Percentiles rank a stretch among this genome's conserved stretches.
These are phyloP conservation scores for Ophiostoma ips DNA, from an alignment of 2,329 filamentous ascomycete genomes.

Conservation along the genomic window DNA sequence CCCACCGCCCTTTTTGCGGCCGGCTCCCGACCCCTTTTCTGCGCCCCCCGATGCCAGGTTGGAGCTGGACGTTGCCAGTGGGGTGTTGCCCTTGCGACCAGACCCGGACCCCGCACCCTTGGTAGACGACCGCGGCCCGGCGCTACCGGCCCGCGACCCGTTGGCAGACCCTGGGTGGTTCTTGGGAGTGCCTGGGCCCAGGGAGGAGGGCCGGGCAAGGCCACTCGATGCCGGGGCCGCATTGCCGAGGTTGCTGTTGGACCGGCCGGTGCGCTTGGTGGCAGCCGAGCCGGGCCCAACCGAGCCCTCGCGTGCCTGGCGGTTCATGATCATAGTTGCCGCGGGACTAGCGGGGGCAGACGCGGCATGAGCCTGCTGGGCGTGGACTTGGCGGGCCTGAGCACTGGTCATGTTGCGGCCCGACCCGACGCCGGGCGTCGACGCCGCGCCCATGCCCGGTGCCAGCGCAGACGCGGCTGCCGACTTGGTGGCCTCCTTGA, in stretches of 20 bases:
- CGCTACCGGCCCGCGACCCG: constrained; percentile 36
- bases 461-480: neutral
- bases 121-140: constrained; percentile 39
- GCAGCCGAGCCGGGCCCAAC: constrained; percentile 36
- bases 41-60: constrained; percentile 15
- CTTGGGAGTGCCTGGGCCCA: constrained; percentile 50
- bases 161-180: constrained; percentile 19
- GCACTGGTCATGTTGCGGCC: constrained; percentile 9
- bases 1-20: constrained; percentile 35
- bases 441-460: neutral
- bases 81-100: constrained; percentile 34
- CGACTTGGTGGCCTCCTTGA: constrained; percentile 5
- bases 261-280: constrained; percentile 39
- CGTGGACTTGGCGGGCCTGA: constrained; percentile 36
- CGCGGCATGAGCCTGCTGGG: constrained; percentile 34
- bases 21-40: constrained; percentile 17
- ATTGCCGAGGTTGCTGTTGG: constrained; percentile 32
- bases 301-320: constrained; percentile 43
- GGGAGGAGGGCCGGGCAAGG: constrained; percentile 47
- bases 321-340: constrained; percentile 43
- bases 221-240: constrained; percentile 39
- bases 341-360: constrained; percentile 48
- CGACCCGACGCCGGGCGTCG: neutral
- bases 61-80: constrained; percentile 14
- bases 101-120: constrained; percentile 28